Evolutionary conservation across 1,139 yeast species (phyloP), one percentile per base, ranked within the genome.

Genomic region (Pichia sp.): DNA sequence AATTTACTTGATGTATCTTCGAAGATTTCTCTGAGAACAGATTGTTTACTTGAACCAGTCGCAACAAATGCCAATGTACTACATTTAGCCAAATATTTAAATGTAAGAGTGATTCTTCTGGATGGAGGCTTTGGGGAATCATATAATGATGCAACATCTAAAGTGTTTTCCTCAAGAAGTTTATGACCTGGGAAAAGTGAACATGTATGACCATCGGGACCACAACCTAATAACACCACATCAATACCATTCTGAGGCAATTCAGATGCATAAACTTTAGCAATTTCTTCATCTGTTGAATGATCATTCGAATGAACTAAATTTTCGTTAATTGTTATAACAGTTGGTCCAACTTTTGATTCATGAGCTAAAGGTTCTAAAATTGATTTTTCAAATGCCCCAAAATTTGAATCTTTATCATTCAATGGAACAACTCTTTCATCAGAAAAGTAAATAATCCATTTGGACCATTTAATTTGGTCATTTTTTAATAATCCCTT

Each of bases 21-120:
- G 68, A 91, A 88, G 50, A 90, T 83, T 58, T 84, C 77, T 63
- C 79, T 79, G 68, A 91, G 73, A 45, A 86, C 76, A 0, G 81
- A 75, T n/a, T 89, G 87, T 70, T 90, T 90, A 41, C 87, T 86
- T 19, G 84, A 84, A 53, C 97, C 96, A 67, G 88, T 93, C 19
- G 96, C 96, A 47, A 89, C 93, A 70, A 89, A 90, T 1, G 89
- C 85, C 61, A 90, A 79, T 46, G 78, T 67, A 22, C 71, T 66
- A 22, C 86, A 84, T 33, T 68, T 71, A 55, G 73, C 75, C 62
- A 84, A 74, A 5, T 81, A 80, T 5, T 86, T 86, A 69, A 82
- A 79, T 9, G 90, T 84, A 62, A 84, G 71, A 11, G 89, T 83
- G 65, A 84, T 81, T 70, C 91, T 78, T 69, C 86, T 75, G 65